These are phyloP conservation scores for Insectozyma bohioensis DNA, from an alignment of 1,139 yeast genomes.

Conservation along the genomic window DNA sequence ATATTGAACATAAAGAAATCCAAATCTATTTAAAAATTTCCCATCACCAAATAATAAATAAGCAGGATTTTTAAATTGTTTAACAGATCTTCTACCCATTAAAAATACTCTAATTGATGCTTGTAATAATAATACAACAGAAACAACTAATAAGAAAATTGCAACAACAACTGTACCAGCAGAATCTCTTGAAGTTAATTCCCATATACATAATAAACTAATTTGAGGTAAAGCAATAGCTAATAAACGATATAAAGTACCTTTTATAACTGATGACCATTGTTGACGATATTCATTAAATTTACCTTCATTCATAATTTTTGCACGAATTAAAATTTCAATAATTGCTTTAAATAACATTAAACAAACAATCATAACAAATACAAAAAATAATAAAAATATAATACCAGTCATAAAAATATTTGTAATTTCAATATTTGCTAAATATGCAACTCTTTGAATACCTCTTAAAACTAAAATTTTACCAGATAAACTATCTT, in stretches of 20 bases:
- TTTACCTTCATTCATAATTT: conserved; percentile 60
- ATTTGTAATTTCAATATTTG: conserved; percentile 82
- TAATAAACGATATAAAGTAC: conserved; percentile 80
- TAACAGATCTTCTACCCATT: conserved; percentile 70
- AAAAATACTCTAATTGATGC: conserved; percentile 72
- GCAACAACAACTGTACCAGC: conserved; percentile 83
- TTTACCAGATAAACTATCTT: conserved; percentile 52
- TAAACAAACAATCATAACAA: conserved; percentile 64
- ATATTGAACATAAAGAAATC: conserved; percentile 89
- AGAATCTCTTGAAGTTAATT: conserved; percentile 79
- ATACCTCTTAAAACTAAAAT: conserved; percentile 86
- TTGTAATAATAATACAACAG: conserved; percentile 60
- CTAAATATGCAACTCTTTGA: conserved; percentile 83
- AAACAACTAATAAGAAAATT: conserved; percentile 57
- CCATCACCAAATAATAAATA: conserved; percentile 86
- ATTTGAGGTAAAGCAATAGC: conserved; percentile 85
- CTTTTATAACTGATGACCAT: conserved; percentile 81
- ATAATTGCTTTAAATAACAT: conserved; percentile 71
- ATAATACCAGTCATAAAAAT: conserved; percentile 85
- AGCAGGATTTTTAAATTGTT: conserved; percentile 86
- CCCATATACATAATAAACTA: conserved; percentile 83
- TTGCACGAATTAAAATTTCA: conserved; percentile 65
- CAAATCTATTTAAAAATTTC: conserved; percentile 78
- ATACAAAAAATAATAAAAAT: conserved; percentile 77
- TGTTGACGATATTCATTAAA: conserved; percentile 78